Evolutionary conservation across 768 basidiomycete genomes (phyloP).

Genomic region (Tricholoma hemisulphureum): DNA sequence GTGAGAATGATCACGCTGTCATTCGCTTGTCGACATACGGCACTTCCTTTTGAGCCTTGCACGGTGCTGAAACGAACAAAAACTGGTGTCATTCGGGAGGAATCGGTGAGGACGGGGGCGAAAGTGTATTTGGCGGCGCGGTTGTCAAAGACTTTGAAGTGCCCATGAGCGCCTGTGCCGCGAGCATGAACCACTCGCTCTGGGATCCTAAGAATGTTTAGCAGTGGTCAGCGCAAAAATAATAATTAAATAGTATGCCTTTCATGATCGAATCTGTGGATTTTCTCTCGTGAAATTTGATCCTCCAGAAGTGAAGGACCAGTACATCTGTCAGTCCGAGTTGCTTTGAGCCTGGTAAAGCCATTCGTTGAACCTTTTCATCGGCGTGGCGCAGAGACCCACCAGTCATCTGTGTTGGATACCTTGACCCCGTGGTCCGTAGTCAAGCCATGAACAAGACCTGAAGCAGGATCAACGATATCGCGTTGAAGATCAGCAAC

Average conservation of each 20-base stretch:
- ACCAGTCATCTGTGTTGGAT: conserved; percentile 68
- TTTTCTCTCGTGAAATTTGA: conserved; percentile 71
- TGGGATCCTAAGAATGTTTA: conserved; percentile 47
- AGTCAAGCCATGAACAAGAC: conserved; percentile 37
- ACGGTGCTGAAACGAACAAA: conserved; percentile 89
- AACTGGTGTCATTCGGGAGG: conserved; percentile 67
- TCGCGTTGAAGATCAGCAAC: conserved; percentile 32
- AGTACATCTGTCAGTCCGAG: conserved; percentile 39
- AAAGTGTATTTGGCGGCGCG: conserved; percentile 68
- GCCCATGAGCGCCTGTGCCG: conserved; percentile 78
- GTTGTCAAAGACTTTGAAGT: conserved; percentile 73
- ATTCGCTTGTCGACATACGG: conserved; percentile 45
- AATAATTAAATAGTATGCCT: conserved; percentile 30
- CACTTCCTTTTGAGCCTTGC: conserved; percentile 76
- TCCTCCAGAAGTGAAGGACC: conserved; percentile 82
- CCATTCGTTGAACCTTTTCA: conserved; percentile 1
- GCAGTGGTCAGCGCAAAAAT: no score
- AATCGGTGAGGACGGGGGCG: conserved; percentile 71
- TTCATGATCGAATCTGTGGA: conserved; percentile 82
- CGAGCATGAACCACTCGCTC: conserved; percentile 77
- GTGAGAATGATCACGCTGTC: neutral
- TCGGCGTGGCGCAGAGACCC: conserved; percentile 9
- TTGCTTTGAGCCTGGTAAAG: conserved; percentile 51
- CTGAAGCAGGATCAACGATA: conserved; percentile 28
- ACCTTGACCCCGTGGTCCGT: conserved; percentile 63